Conservation (phyloP, 768 basidiomycete genomes). For the Amanita rimosa region DNA sequence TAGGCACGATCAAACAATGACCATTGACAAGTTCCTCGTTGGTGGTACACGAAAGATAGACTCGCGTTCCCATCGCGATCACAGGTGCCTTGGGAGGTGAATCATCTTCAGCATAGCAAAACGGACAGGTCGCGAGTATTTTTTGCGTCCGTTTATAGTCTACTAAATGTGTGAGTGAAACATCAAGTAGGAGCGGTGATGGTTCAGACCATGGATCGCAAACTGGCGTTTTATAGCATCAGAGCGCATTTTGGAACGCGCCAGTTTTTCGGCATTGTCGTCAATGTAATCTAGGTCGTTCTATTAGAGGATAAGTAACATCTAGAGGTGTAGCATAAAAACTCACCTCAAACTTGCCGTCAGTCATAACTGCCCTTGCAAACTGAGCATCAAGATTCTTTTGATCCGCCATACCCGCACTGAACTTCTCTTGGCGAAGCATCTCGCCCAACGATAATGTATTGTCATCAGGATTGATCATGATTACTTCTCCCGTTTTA, state of each 20-base stretch:
- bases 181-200: neutral
- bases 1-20: slow-evolving; percentile 92
- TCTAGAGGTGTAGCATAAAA: neutral
- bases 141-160: slow-evolving; percentile 95
- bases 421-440: slow-evolving; percentile 85
- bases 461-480: slow-evolving; percentile 90
- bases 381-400: slow-evolving; percentile 88
- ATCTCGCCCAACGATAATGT: slow-evolving; percentile 78
- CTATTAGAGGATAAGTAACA: slow-evolving; percentile 22
- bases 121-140: slow-evolving; percentile 72
- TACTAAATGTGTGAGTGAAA: slow-evolving; percentile 18
- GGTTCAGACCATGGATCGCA: slow-evolving; percentile 74
- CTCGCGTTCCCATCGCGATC: slow-evolving; percentile 83
- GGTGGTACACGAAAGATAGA: slow-evolving; percentile 82
- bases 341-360: slow-evolving; percentile 76
- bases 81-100: slow-evolving; percentile 79
- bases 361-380: slow-evolving; percentile 78
- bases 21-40: slow-evolving; percentile 85
- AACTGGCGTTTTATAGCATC: slow-evolving; percentile 97
- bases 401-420: slow-evolving; percentile 82
- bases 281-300: slow-evolving; percentile 92
- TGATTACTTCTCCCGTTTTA: slow-evolving; percentile 82
- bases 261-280: slow-evolving; percentile 89
- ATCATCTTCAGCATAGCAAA: slow-evolving; percentile 92
- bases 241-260: slow-evolving; percentile 88